Conservation (phyloP, 768 basidiomycete genomes). For the Dacryopinax primogenitus region DNA sequence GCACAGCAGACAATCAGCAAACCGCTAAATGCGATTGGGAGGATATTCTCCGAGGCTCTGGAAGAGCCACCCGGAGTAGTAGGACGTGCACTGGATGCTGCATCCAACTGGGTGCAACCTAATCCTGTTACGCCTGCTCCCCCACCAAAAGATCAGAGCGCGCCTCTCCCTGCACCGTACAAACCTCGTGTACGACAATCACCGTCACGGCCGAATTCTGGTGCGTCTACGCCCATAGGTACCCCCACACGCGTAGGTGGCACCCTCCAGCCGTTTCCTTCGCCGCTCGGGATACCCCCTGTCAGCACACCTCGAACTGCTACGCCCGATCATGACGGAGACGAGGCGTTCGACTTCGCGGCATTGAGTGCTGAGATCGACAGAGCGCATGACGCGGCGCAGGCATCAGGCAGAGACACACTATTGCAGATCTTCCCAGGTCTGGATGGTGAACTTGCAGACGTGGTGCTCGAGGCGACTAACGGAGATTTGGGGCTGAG, state of each 20-base stretch:
- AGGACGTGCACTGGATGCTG: constrained; percentile 19
- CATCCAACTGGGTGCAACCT: constrained; percentile 29
- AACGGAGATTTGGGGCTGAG: constrained; percentile 78
- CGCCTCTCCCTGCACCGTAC: constrained; percentile 38
- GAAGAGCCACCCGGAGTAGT: constrained; percentile 57
- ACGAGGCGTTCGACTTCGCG: constrained; percentile 41
- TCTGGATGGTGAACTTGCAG: constrained; percentile 69
- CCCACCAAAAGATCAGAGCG: not conserved
- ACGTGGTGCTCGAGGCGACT: constrained; percentile 82
- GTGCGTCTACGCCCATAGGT: constrained; percentile 12
- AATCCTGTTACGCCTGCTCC: not conserved
- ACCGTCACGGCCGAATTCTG: constrained; percentile 32
- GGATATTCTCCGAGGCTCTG: constrained; percentile 74
- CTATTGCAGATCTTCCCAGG: constrained; percentile 79
- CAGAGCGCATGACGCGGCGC: constrained; percentile 57
- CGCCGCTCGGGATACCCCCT: not conserved
- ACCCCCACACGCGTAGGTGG: constrained; percentile 15
- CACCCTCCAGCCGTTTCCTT: constrained; percentile 16
- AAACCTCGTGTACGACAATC: constrained; percentile 52
- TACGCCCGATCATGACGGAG: constrained; percentile 13
- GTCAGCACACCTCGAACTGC: constrained; percentile 12
- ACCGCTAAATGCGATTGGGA: constrained; percentile 76
- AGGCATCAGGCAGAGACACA: constrained; percentile 58
- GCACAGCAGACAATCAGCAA: constrained; percentile 56
- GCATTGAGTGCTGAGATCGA: constrained; percentile 51